Evolutionary conservation across 2,329 filamentous ascomycete genomes (phyloP).

Genomic region (Magnaporthiopsis incrustans): DNA sequence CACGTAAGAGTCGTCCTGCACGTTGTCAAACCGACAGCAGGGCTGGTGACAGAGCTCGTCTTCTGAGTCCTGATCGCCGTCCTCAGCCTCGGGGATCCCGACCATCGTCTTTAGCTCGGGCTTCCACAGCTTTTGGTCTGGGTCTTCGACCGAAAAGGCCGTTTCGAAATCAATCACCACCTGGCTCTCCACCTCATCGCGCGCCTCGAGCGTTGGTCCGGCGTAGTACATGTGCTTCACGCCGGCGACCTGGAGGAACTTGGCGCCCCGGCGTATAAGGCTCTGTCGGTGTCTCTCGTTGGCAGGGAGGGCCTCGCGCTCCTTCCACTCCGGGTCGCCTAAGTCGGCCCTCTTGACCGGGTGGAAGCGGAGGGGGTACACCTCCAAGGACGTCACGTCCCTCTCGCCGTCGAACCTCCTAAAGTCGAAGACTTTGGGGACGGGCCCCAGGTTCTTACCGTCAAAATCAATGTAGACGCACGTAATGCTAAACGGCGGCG

Average conservation of each 20-base stretch:
- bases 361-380: constrained; percentile 19
- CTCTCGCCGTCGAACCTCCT: constrained; percentile 19
- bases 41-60: constrained; percentile 5
- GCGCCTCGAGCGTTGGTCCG: constrained; percentile 15
- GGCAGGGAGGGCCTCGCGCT: not conserved
- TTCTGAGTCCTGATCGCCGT: not conserved
- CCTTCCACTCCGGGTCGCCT: not conserved
- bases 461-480: constrained; percentile 24
- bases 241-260: constrained; percentile 14
- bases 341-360: not conserved
- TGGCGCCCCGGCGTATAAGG: constrained; percentile 15
- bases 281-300: constrained; percentile 6
- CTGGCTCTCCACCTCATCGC: constrained; percentile 23
- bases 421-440: constrained; percentile 16
- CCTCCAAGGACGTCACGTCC: constrained; percentile 15
- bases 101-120: not conserved
- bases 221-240: constrained; percentile 22
- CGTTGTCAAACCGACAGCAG: constrained; percentile 10
- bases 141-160: constrained; percentile 13
- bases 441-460: constrained; percentile 20
- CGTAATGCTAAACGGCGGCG: constrained; percentile 7
- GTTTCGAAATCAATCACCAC: constrained; percentile 24
- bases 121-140: not conserved
- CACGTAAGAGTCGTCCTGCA: constrained; percentile 10
- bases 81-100: not conserved